These are phyloP conservation scores for Tetradesmus lagerheimii DNA, from an alignment of 139 green algal species.

Conservation along the genomic window DNA sequence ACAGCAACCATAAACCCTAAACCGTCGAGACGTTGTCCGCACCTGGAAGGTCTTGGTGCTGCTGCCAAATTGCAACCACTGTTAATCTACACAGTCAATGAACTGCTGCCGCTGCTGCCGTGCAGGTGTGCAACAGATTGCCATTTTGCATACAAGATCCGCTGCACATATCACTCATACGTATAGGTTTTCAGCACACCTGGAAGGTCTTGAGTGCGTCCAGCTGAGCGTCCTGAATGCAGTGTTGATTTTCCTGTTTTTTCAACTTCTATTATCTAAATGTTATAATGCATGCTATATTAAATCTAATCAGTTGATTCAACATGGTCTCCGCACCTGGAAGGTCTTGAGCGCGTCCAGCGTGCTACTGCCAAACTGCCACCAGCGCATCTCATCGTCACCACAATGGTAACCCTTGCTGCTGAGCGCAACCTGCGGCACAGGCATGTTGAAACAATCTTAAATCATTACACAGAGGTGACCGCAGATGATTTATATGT, in stretches of 20 bases:
- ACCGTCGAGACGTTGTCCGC: too few species aligned
- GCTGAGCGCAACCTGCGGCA: slow-evolving; percentile 55
- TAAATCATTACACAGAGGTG: not conserved
- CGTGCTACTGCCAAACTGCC: slow-evolving; percentile 65
- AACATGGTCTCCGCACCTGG: slow-evolving; percentile 73
- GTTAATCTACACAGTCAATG: too few species aligned
- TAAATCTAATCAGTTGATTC: not conserved
- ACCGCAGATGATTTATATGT: too few species aligned
- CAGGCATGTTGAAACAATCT: not conserved
- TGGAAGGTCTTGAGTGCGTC: slow-evolving; percentile 68
- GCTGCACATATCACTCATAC: too few species aligned
- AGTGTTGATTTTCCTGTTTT: too few species aligned
- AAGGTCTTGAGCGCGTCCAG: slow-evolving; percentile 59
- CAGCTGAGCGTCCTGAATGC: too few species aligned
- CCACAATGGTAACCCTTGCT: slow-evolving; percentile 59
- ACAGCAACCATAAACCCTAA: too few species aligned
- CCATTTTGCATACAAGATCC: too few species aligned
- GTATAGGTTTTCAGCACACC: too few species aligned
- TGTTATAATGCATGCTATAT: too few species aligned
- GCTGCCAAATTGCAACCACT: not conserved
- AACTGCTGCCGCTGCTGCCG: not conserved
- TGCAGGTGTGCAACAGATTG: too few species aligned
- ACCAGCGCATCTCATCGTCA: slow-evolving; percentile 75
- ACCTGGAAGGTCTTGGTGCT: not conserved
- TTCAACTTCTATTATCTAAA: too few species aligned